Conservation (phyloP, 805 yeast genomes). For the Yamadazyma kitorensis region DNA sequence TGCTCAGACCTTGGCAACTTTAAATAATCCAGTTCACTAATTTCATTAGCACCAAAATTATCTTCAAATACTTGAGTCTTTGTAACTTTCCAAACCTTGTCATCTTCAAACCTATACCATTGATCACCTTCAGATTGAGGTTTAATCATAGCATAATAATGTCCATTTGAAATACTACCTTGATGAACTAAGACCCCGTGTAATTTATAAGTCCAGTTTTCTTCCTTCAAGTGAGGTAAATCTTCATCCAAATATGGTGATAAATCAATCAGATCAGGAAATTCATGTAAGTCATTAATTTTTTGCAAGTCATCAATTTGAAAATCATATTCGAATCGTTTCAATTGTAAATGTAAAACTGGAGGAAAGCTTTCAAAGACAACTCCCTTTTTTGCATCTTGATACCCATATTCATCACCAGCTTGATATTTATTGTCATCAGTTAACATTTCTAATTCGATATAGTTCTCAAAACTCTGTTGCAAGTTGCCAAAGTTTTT, state of each 20-base stretch:
- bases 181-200: constrained; percentile 96
- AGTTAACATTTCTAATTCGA: constrained; percentile 81
- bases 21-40: constrained; percentile 47
- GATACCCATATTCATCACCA: constrained; percentile 77
- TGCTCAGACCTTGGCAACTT: constrained; percentile 57
- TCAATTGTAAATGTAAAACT: constrained; percentile 87
- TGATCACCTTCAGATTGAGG: constrained; percentile 60
- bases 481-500: constrained; percentile 70
- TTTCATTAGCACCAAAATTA: constrained; percentile 79
- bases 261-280: constrained; percentile 78
- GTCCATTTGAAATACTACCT: constrained; percentile 95
- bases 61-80: constrained; percentile 84
- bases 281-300: constrained; percentile 89
- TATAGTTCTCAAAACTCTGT: constrained; percentile 80
- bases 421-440: constrained; percentile 98
- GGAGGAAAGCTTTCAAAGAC: constrained; percentile 89
- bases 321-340: constrained; percentile 92
- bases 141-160: constrained; percentile 89
- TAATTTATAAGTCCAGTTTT: constrained; percentile 74
- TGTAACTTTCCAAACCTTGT: constrained; percentile 85
- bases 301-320: constrained; percentile 84
- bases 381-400: constrained; percentile 96
- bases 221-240: constrained; percentile 37
- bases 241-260: constrained; percentile 71
- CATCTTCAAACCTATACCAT: constrained; percentile 96